Evolutionary conservation across 495 filamentous ascomycete genomes (phyloP), one percentile per base, ranked within the genome.

Genomic region (Sordaria brevicollis): DNA sequence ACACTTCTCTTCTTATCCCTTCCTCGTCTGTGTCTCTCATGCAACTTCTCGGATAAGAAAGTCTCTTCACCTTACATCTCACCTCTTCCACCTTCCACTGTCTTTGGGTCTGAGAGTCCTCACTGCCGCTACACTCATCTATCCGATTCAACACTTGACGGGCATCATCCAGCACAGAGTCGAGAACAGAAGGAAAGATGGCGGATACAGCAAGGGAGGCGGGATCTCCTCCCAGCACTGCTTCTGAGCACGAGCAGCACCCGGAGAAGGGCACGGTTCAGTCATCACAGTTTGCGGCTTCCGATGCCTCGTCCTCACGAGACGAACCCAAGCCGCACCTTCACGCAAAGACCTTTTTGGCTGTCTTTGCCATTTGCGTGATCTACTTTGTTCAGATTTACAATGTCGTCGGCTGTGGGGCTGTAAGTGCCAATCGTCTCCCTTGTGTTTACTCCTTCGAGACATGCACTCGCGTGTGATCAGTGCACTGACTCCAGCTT

Each of bases 351-450:
- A 80, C 78, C 10, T 78, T 73, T 54, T 69, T 80, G 11, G 72
- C 73, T n/a, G 73, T 80, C 31, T 74, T 79, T 57, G 71, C 78
- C 29, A 72, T 78, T 1, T 74, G 74, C 65, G 41, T 76, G 6
- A 79, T 80, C 36, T 80, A 79, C 68, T 74, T 77, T 57, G 75
- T 73, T 31, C 77, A 79, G 70, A 71, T 76, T 36, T 69, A 75
- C 68, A 74, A 72, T 35, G 65, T 79, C 37, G 78, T 79, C 19
- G 76, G 78, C 17, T 72, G 75, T 10, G 78, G 78, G 31, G 74
- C 77, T 17, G 77, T 79, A 76, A 34, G 77, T 78, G 39, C 9
- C 25, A 11, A 25, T 17, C 13, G 33, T 35, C 33, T 33, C 35
- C 31, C 33, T 66, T 41, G 65, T 39, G 35, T 33, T 13, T 19